Evolutionary conservation across 371 early-diverging fungal species (phyloP).

Genomic region (Mortierella sp.): DNA sequence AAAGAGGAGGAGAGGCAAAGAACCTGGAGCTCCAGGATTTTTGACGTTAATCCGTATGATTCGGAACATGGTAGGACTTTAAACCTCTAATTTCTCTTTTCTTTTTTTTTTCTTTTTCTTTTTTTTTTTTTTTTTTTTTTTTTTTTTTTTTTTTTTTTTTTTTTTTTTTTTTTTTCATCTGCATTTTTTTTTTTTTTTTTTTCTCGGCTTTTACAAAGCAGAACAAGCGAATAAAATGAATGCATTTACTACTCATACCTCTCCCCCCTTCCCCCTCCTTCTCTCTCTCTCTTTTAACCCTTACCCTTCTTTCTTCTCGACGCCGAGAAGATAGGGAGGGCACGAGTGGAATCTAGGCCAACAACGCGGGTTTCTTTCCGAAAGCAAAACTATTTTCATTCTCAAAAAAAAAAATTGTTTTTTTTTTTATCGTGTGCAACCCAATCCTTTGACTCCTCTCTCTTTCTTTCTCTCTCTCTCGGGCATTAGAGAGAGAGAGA

Average conservation of each 20-base stretch:
- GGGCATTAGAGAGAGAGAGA: no score
- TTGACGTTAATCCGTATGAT: background rate
- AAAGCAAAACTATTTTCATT: no score
- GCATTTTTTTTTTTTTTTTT: background rate
- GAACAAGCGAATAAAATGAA: no score
- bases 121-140: background rate
- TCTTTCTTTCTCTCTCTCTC: no score
- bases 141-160: background rate
- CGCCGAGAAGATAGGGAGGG: no score
- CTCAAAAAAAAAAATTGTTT: no score
- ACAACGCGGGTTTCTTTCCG: no score
- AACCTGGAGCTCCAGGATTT: no score
- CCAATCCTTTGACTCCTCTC: no score
- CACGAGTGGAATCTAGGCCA: no score
- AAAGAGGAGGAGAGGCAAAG: background rate
- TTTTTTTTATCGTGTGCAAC: no score
- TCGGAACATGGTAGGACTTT: constrained; percentile 1
- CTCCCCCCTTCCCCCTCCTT: constrained; percentile 3
- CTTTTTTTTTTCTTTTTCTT: background rate
- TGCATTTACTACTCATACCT: background rate
- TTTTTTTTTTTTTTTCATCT: background rate
- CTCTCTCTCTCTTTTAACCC: background rate
- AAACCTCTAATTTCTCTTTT: constrained; percentile 1
- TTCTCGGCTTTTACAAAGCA: background rate
- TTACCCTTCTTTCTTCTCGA: background rate